phyloP scores from a whole-genome alignment of 1,284 basidiomycete species.

The Phlebopus sp. region DNA sequence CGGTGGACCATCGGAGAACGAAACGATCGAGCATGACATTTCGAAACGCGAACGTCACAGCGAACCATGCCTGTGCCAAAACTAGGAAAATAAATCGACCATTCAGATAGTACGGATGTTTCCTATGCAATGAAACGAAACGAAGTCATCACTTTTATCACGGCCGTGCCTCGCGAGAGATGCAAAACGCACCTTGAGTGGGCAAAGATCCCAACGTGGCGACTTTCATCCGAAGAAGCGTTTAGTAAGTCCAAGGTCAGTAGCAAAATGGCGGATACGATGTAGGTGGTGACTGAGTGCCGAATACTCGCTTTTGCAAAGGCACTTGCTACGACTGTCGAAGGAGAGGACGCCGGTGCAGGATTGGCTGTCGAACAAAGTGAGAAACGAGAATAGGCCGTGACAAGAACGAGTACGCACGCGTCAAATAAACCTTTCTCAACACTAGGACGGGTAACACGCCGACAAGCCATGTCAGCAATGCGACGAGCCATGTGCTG shows the following conservation, averaged over 20 bases:
- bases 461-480: constrained; percentile 36
- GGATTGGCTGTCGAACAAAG: constrained; percentile 39
- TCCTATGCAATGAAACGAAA: constrained; percentile 44
- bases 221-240: constrained; percentile 33
- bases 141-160: neutral
- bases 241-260: constrained; percentile 42
- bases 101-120: constrained; percentile 68
- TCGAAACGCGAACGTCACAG: constrained; percentile 47
- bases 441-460: constrained; percentile 52
- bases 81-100: constrained; percentile 59
- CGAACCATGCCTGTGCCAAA: constrained; percentile 47
- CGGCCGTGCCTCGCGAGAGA: neutral
- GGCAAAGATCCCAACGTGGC: constrained; percentile 52
- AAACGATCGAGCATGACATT: constrained; percentile 59
- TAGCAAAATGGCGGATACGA: constrained; percentile 42
- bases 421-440: constrained; percentile 52
- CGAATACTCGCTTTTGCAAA: constrained; percentile 46
- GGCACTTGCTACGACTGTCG: constrained; percentile 43
- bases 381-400: constrained; percentile 1
- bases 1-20: constrained; percentile 39
- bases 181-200: constrained; percentile 53
- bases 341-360: constrained; percentile 50
- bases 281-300: constrained; percentile 42
- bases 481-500: constrained; percentile 30
- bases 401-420: constrained; percentile 37